A percentile compares a stretch with the other conserved stretches of the same genome.
phyloP scores from a whole-genome alignment of 768 basidiomycete species.

The Hypsizygus marmoreus region DNA sequence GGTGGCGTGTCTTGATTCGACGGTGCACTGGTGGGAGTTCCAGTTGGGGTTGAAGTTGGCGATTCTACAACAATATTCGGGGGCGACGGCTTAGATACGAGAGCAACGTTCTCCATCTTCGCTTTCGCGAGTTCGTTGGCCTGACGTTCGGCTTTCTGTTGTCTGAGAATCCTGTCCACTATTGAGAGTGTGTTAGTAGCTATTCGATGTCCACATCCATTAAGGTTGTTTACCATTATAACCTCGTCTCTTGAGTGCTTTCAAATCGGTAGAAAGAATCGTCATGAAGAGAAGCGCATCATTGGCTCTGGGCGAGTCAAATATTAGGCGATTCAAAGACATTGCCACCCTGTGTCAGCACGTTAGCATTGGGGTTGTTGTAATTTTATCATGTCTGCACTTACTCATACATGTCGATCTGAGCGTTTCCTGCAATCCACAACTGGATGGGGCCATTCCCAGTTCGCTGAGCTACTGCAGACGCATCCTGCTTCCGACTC shows the following conservation, averaged over 20 bases:
- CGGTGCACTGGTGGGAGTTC: constrained; percentile 7
- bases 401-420: constrained; percentile 92
- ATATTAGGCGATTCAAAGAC: constrained; percentile 77
- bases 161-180: constrained; percentile 91
- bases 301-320: constrained; percentile 78
- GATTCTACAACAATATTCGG: not conserved
- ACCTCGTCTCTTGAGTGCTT: constrained; percentile 77
- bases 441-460: constrained; percentile 65
- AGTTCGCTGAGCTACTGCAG: constrained; percentile 64
- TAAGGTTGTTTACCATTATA: constrained; percentile 63
- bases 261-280: constrained; percentile 87
- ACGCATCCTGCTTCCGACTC: constrained; percentile 64
- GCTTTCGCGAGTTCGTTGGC: constrained; percentile 51
- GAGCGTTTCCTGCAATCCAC: constrained; percentile 73
- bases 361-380: constrained; percentile 2
- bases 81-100: constrained; percentile 28
- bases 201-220: not conserved
- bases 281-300: constrained; percentile 92
- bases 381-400: constrained; percentile 31
- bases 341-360: constrained; percentile 69
- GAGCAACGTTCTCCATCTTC: constrained; percentile 32
- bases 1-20: constrained; percentile 4
- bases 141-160: constrained; percentile 70
- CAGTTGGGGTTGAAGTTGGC: constrained; percentile 12
- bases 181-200: not conserved